Conservation (phyloP, 2,329 filamentous ascomycete species). For the Talaromyces marneffei region DNA sequence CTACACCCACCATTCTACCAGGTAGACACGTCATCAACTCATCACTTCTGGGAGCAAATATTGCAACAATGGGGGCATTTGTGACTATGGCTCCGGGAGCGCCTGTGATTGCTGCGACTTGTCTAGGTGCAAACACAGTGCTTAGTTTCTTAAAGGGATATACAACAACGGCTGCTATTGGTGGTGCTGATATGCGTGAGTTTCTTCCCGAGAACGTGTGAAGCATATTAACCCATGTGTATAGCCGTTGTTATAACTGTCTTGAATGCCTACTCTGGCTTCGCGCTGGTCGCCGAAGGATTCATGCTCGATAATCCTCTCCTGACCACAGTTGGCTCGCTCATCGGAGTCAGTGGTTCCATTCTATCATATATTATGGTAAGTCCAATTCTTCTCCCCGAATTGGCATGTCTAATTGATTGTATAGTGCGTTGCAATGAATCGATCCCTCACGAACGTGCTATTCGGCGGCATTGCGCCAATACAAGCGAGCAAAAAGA, state of each 20-base stretch:
- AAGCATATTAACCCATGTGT: constrained; percentile 16
- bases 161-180: constrained; percentile 81
- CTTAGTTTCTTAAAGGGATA: constrained; percentile 81
- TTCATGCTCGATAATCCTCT: constrained; percentile 87
- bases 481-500: constrained; percentile 60
- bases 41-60: constrained; percentile 66
- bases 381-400: background rate
- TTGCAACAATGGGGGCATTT: constrained; percentile 79
- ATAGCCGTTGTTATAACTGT: constrained; percentile 77
- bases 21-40: constrained; percentile 72
- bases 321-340: constrained; percentile 74
- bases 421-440: constrained; percentile 73
- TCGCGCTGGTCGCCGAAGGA: constrained; percentile 82
- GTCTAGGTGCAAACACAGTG: constrained; percentile 67
- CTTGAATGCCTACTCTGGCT: constrained; percentile 84
- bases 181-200: constrained; percentile 82
- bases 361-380: constrained; percentile 77
- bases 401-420: background rate
- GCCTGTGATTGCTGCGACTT: constrained; percentile 71
- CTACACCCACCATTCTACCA: constrained; percentile 64
- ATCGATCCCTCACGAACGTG: constrained; percentile 80
- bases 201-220: background rate
- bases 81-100: constrained; percentile 74
- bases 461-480: constrained; percentile 75
- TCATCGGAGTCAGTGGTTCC: constrained; percentile 83